A percentile compares a stretch with the other conserved stretches of the same genome.
Evolutionary conservation across 306 rosid species (phyloP).

Genomic region (Myrica gale): DNA sequence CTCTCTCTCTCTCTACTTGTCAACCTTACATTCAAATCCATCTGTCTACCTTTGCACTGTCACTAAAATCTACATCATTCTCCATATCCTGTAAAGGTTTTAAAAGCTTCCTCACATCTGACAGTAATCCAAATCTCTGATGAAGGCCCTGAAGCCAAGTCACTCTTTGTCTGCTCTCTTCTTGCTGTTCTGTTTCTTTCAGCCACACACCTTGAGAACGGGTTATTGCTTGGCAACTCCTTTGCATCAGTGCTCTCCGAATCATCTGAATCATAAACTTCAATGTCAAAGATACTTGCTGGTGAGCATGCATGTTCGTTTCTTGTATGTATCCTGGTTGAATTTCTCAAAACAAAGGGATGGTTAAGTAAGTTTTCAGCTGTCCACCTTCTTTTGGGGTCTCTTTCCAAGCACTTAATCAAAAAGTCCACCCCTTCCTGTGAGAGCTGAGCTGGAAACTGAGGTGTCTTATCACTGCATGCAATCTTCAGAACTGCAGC

Average conservation of each 20-base stretch:
- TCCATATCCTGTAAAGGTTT: not conserved
- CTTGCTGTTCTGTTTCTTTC: slow-evolving; percentile 6
- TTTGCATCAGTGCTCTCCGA: slow-evolving; percentile 13
- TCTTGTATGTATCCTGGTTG: slow-evolving; percentile 1
- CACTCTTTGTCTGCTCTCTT: slow-evolving; percentile 27
- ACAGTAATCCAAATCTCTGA: slow-evolving; percentile 59
- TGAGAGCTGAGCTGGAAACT: slow-evolving; percentile 49
- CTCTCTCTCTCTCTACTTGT: slow-evolving; percentile 16
- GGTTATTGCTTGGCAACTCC: slow-evolving; percentile 21
- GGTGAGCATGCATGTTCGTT: slow-evolving; percentile 37
- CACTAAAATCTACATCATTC: not conserved
- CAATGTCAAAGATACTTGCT: slow-evolving; percentile 42
- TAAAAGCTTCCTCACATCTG: slow-evolving; percentile 32
- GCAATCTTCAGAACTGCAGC: slow-evolving; percentile 48
- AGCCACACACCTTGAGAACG: slow-evolving; percentile 24
- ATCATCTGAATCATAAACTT: slow-evolving; percentile 25
- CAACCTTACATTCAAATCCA: slow-evolving; percentile 31
- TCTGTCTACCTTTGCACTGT: slow-evolving; percentile 3
- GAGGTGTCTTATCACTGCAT: slow-evolving; percentile 38
- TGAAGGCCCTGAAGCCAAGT: slow-evolving; percentile 12
- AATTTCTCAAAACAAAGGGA: slow-evolving; percentile 45
- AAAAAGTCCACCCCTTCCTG: slow-evolving; percentile 53
- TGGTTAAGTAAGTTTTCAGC: slow-evolving; percentile 44
- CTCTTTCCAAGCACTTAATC: slow-evolving; percentile 50
- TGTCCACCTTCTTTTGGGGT: slow-evolving; percentile 45